Evolutionary conservation across 495 filamentous ascomycete species (phyloP), one percentile per base, ranked within the genome.

Genomic region (Xylaria grammica): DNA sequence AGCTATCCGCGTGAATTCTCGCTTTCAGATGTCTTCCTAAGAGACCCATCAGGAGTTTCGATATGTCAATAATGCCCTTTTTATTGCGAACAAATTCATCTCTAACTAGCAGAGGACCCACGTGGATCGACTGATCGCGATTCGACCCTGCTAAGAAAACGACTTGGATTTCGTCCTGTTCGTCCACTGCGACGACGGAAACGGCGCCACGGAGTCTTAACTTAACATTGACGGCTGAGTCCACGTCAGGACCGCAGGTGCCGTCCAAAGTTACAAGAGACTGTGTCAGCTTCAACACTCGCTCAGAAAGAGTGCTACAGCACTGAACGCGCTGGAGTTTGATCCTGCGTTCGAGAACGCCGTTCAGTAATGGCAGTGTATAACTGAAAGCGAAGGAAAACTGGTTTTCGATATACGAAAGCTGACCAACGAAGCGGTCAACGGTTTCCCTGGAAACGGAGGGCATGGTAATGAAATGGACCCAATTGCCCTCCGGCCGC

Each of bases 381-480:
- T 17, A 51, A 19, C 48, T 22, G 6, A 51, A 27, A 13, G 48
- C 48, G 9, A 27, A 6, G 17, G 48, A 26, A 26, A 26, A 22
- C 22, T 51, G 48, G 6, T 51, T 51, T 4, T 30, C 10, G 17
- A 27, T 30, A 51, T 13, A 51, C 9, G 10, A 27, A 51, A 51
- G 5, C 3, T 30, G 48, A 17, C 24, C 48, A 19, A 51, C 4
- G 48, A 51, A 51, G 22, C 22, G 20, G 11, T 55, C 52, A 34
- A 55, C 26, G 3, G 52, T 20, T 10, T 22, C 52, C 9, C 6
- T 36, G 9, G 52, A 55, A 2, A 55, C 19, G 34, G 32, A 26
- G 5, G 26, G 52, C 52, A 55, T 55, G n/a, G 52, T 32, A 8
- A 55, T 36, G 26, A 55, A 55, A n/a, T 55, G 52, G 11, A 55